Percentiles rank a stretch among this genome's conserved stretches.
Conservation (phyloP, 1,284 basidiomycete species). For the Termitomyces sp. region DNA sequence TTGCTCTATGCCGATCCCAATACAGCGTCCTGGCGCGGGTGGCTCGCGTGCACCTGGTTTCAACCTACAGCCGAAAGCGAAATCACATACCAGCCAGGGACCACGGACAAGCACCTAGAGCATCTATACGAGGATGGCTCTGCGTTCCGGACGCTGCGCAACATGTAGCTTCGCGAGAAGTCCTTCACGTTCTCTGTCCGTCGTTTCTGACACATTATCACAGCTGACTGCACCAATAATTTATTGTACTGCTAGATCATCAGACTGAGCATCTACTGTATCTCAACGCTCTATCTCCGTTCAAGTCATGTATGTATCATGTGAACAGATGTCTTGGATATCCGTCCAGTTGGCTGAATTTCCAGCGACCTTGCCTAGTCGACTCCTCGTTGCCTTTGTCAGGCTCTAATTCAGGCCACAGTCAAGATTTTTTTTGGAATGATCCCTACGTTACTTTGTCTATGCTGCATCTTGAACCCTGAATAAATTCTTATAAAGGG, state of each 20-base stretch:
- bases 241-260: not conserved
- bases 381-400: too few relatives aligned
- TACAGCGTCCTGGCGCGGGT: conserved; percentile 10
- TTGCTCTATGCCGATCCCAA: conserved; percentile 5
- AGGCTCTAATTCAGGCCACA: too few relatives aligned
- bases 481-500: too few relatives aligned
- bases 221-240: not conserved
- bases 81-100: not conserved
- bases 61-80: conserved; percentile 2
- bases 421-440: too few relatives aligned
- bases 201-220: not conserved
- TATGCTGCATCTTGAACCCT: too few relatives aligned
- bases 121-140: not conserved
- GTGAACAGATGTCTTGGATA: not conserved
- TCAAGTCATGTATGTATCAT: not conserved
- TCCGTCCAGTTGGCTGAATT: not conserved
- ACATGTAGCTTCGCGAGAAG: not conserved
- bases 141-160: not conserved
- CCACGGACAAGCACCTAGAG: not conserved
- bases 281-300: not conserved
- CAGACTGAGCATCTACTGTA: not conserved
- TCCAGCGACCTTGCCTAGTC: not conserved
- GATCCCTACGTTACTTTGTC: too few relatives aligned
- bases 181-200: not conserved
- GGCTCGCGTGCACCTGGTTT: not conserved